These are phyloP conservation scores for Amylocarpus encephaloides DNA, from an alignment of 2,329 filamentous ascomycete species.

Conservation along the genomic window DNA sequence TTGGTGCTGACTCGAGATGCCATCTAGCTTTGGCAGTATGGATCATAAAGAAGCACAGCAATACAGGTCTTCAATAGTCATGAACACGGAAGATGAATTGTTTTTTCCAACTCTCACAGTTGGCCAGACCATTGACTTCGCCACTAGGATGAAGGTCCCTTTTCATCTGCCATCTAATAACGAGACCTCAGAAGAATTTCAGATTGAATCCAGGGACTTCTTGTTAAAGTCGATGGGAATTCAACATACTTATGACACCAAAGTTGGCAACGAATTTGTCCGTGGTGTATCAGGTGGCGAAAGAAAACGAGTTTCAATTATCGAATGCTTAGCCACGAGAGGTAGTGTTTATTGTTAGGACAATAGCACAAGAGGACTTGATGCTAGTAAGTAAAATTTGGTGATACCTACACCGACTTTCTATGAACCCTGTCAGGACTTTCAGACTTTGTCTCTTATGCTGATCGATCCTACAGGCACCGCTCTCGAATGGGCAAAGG, in stretches of 20 bases:
- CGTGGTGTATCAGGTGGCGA: constrained; percentile 76
- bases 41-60: constrained; percentile 60
- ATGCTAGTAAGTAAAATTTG: constrained; percentile 75
- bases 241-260: constrained; percentile 64
- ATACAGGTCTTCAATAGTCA: constrained; percentile 67
- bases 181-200: constrained; percentile 39
- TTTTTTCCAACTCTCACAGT: constrained; percentile 71
- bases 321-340: constrained; percentile 62
- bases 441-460: no score
- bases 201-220: not conserved
- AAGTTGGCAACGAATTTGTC: constrained; percentile 61
- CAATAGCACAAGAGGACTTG: constrained; percentile 73
- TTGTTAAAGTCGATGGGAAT: constrained; percentile 76
- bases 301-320: constrained; percentile 72
- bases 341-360: constrained; percentile 53
- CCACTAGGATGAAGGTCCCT: constrained; percentile 47
- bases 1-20: no score
- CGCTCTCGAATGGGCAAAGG: no score
- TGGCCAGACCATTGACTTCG: constrained; percentile 71
- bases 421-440: no score
- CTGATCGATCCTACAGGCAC: no score
- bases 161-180: constrained; percentile 35
- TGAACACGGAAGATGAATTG: constrained; percentile 41
- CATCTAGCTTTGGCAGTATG: constrained; percentile 66
- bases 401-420: no score